phyloP scores from a whole-genome alignment of 345 rosid species.

The Hypericum androsaemum region DNA sequence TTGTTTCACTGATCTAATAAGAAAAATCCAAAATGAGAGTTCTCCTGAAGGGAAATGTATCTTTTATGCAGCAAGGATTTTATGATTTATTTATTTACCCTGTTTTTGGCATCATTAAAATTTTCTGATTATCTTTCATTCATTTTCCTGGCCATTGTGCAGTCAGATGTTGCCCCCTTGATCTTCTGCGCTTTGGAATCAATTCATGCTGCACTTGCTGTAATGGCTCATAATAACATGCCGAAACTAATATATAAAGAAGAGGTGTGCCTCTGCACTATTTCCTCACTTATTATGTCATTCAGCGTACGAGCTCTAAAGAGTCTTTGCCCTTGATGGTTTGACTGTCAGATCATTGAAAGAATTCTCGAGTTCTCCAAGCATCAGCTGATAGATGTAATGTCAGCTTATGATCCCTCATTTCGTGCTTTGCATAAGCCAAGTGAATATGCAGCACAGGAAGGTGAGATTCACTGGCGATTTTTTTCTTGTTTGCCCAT shows the following conservation, averaged over 20 bases:
- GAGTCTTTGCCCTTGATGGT: too few relatives aligned
- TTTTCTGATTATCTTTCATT: background rate
- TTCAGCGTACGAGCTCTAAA: background rate
- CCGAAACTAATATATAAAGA: constrained; percentile 92
- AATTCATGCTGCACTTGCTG: constrained; percentile 82
- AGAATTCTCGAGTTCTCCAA: constrained; percentile 91
- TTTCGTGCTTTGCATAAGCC: constrained; percentile 81
- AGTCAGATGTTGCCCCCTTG: constrained; percentile 53
- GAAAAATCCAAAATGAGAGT: background rate
- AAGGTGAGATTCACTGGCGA: constrained; percentile 40
- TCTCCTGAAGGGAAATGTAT: background rate
- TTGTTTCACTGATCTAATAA: too few relatives aligned
- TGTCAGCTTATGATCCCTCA: constrained; percentile 89
- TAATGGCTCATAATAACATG: constrained; percentile 85
- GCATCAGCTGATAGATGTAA: constrained; percentile 73
- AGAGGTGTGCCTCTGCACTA: constrained; percentile 49
- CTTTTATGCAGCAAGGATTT: background rate
- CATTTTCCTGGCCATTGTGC: constrained; percentile 24
- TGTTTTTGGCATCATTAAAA: background rate
- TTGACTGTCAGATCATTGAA: constrained; percentile 62
- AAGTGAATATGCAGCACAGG: constrained; percentile 54
- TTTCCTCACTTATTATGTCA: constrained; percentile 6
- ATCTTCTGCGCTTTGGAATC: constrained; percentile 90
- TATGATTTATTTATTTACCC: constrained; percentile 7
- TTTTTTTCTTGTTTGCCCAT: too few relatives aligned